These are phyloP conservation scores for Plantago major DNA, from an alignment of 257 asterid species.

Conservation along the genomic window DNA sequence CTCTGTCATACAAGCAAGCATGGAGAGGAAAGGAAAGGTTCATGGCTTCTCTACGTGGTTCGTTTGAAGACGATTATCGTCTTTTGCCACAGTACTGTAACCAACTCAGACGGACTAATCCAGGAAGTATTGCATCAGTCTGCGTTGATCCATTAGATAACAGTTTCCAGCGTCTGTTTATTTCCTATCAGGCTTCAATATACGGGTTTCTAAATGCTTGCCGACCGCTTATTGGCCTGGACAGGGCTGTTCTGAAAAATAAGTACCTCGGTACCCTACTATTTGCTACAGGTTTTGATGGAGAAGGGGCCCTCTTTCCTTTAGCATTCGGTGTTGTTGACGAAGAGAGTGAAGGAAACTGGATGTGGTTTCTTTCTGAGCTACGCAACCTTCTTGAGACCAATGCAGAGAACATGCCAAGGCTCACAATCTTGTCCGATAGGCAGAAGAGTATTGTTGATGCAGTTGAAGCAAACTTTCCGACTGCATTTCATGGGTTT, in stretches of 20 bases:
- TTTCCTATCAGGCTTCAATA: conserved; percentile 67
- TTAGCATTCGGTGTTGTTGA: conserved; percentile 73
- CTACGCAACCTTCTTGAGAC: conserved; percentile 53
- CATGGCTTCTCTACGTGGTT: conserved; percentile 58
- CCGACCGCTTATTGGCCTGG: conserved; percentile 56
- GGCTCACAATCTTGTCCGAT: conserved; percentile 60
- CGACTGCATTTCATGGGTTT: conserved; percentile 72
- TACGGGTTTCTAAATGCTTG: conserved; percentile 65
- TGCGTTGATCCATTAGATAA: conserved; percentile 45
- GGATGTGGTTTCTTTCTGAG: conserved; percentile 75
- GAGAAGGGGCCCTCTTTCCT: conserved; percentile 61
- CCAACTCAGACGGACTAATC: conserved; percentile 53
- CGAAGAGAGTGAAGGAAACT: conserved; percentile 58
- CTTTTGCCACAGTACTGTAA: conserved; percentile 65
- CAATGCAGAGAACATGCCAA: conserved; percentile 70
- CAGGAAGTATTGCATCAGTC: conserved; percentile 69
- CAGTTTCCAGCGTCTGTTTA: conserved; percentile 54
- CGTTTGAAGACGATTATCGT: conserved; percentile 67
- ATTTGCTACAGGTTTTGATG: conserved; percentile 69
- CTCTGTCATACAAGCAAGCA: conserved; percentile 72
- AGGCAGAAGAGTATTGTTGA: conserved; percentile 50
- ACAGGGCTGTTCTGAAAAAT: conserved; percentile 46
- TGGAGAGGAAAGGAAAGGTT: conserved; percentile 74
- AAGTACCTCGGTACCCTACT: conserved; percentile 64
- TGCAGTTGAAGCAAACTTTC: conserved; percentile 62